Evolutionary conservation across 2,329 filamentous ascomycete species (phyloP), one percentile per base, ranked within the genome.

Genomic region (Talaromyces sp.): DNA sequence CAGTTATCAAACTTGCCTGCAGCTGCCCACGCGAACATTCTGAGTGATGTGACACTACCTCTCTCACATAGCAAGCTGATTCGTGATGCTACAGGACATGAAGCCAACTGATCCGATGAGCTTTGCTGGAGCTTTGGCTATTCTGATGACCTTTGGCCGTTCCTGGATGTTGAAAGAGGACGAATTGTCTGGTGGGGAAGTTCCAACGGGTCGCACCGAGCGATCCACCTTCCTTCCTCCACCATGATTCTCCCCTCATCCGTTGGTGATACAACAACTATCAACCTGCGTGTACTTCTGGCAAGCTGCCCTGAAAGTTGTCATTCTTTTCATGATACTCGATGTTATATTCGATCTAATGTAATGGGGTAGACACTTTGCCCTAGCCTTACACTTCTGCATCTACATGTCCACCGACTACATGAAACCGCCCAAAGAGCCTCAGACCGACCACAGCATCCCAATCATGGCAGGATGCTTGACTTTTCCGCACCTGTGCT

Each of bases 11-110:
- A 58, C 60, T 66, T 66, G 52, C 64, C 64, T 62, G 47, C 35
- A 50, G 49, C 63, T 19, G 59, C 52, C 64, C 64, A 66, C 52
- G 45, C 50, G 35, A 66, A 66, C 64, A 66, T 66, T 50, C 39
- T 52, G 35, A 59, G 9, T 37, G n/a, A 35, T 62, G 22, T 17
- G 13, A 45, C 15, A 43, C 61, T 1, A 17, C 19, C 27, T n/a
- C 10, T 22, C 37, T 54, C n/a, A 39, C 50, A 47, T 57, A 63
- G 25, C 39, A 63, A 33, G 37, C 15, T 37, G 50, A 27, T 39
- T 35, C 37, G 13, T n/a, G 25, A 43, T 22, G 49, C 56, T 15
- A 31, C 25, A 43, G 50, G 10, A 37, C 13, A 54, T 13, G 33
- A 39, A 56, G 52, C 19, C 33, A 56, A 39, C 39, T 15, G 7